Percentiles rank a stretch among this genome's conserved stretches.
phyloP scores from a whole-genome alignment of 2,329 filamentous ascomycete genomes.

The Ceratocystis smalleyi region DNA sequence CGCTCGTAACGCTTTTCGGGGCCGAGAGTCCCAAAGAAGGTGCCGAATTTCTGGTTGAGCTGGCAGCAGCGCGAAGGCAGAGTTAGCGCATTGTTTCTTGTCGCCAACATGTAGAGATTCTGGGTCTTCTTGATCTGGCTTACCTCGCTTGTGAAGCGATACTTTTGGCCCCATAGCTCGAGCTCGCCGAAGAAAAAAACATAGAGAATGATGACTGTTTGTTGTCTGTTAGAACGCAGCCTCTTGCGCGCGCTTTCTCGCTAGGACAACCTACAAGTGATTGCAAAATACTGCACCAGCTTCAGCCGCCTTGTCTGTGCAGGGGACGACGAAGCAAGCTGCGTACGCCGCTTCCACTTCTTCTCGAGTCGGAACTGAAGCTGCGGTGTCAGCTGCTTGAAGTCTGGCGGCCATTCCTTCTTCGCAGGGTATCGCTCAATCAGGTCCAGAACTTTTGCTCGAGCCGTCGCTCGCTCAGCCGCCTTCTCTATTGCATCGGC shows the following conservation, averaged over 20 bases:
- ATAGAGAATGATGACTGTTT: conserved; percentile 26
- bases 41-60: conserved; percentile 19
- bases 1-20: conserved; percentile 30
- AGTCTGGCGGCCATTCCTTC: conserved; percentile 66
- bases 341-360: conserved; percentile 56
- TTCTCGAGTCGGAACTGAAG: conserved; percentile 67
- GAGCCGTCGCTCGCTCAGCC: conserved; percentile 3
- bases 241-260: too few species aligned
- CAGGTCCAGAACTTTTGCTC: conserved; percentile 20
- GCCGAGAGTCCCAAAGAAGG: conserved; percentile 28
- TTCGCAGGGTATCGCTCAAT: conserved; percentile 48
- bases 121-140: neutral
- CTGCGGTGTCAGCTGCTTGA: conserved; percentile 50
- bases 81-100: neutral
- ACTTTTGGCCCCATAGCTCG: conserved; percentile 30
- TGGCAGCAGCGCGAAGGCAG: neutral
- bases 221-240: neutral
- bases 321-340: conserved; percentile 45
- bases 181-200: conserved; percentile 30
- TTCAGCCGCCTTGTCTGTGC: conserved; percentile 49
- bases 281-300: conserved; percentile 45
- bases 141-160: conserved; percentile 31
- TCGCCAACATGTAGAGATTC: neutral
- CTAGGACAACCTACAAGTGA: conserved; percentile 34
- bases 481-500: conserved; percentile 9